Evolutionary conservation across 2,329 filamentous ascomycete species (phyloP).

Genomic region (Xylariaceae sp.): DNA sequence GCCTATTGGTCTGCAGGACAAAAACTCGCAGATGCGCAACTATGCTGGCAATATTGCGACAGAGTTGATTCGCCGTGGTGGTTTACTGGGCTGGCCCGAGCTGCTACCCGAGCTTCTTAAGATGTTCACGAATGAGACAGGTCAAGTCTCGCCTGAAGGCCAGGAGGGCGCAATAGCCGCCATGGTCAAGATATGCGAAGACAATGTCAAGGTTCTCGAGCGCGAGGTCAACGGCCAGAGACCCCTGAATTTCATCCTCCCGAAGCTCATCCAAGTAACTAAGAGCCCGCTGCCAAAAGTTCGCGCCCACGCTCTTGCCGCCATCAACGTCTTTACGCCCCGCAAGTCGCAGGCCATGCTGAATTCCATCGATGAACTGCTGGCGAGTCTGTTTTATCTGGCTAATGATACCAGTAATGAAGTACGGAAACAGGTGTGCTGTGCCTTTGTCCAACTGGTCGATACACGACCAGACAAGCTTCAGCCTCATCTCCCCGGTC

Average conservation of each 20-base stretch:
- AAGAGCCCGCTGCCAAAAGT: constrained; percentile 71
- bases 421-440: constrained; percentile 87
- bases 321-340: constrained; percentile 88
- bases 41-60: constrained; percentile 92
- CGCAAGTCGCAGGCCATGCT: constrained; percentile 78
- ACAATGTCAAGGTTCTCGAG: constrained; percentile 82
- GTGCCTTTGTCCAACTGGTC: constrained; percentile 85
- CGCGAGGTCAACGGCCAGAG: constrained; percentile 83
- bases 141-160: constrained; percentile 62
- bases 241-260: constrained; percentile 81
- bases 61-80: constrained; percentile 78
- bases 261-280: constrained; percentile 84
- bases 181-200: constrained; percentile 92
- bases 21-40: constrained; percentile 74
- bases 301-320: constrained; percentile 70
- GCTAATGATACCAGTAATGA: constrained; percentile 72
- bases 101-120: constrained; percentile 76
- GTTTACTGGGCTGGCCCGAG: constrained; percentile 86
- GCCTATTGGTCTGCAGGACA: constrained; percentile 74
- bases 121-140: constrained; percentile 67
- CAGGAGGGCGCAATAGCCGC: constrained; percentile 94
- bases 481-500: constrained; percentile 74
- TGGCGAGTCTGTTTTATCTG: constrained; percentile 77
- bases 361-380: constrained; percentile 71
- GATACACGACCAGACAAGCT: constrained; percentile 89